Evolutionary conservation across 768 basidiomycete genomes (phyloP), one percentile per base, ranked within the genome.

Genomic region (Mycena polygramma): DNA sequence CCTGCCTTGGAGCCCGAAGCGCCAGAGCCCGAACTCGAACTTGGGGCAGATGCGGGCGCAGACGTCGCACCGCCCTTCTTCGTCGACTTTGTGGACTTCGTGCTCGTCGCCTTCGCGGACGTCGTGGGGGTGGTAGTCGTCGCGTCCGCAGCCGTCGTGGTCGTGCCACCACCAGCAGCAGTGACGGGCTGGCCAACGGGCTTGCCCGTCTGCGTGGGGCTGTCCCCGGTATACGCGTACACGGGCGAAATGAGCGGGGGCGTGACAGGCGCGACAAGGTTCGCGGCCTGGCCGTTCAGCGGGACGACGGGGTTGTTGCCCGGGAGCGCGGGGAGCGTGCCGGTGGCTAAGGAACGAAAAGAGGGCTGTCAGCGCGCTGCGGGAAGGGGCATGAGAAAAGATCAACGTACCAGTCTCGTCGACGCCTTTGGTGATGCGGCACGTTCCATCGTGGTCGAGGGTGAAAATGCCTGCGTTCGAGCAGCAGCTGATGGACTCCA

Each of bases 221-320:
- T 74, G 45, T 80, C 75, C 19, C 84, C 85, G 22, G 84, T 85
- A 77, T 88, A 89, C 9, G 79, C 86, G 66, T 79, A 87, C 39
- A 88, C 79, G 37, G 87, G 87, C 8, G 78, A 70, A 59, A 89
- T 76, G 10, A 85, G 71, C 7, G 79, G 70, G 46, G 87, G 87
- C 2, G 75, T 77, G n/a, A 74, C 78, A n/a, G 75, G 9, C 6
- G 68, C 66, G 22, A 22, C 61, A 41, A 68, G 65, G 62, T 64
- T 70, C 26, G 13, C 7, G 22, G 69, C 69, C 3, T 11, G 35
- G 7, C 63, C 62, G 60, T 59, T 59, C 22, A 61, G n/a, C 2
- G 43, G 41, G 13, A 70, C 65, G 24, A 89, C 84, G 13, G 87
- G 87, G 76, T 88, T 88, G 78, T 88, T 88, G 43, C 88, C 88